Percentiles rank a stretch among this genome's conserved stretches.
Conservation (phyloP, 2,329 filamentous ascomycete genomes). For the Trichoderma atroviride region DNA sequence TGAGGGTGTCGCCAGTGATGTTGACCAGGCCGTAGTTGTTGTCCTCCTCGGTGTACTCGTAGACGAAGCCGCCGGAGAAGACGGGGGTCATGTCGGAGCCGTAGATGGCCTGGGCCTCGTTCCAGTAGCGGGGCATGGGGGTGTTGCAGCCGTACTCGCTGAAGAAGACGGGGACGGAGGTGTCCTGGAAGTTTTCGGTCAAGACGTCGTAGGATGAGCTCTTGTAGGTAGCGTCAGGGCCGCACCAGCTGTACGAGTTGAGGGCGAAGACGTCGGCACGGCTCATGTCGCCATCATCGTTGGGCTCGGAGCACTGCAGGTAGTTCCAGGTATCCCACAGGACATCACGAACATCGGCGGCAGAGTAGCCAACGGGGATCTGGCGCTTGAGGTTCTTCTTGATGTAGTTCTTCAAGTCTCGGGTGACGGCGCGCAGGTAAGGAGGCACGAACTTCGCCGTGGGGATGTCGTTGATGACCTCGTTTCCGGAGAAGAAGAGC, state of each 20-base stretch:
- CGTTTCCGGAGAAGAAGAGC: slow-evolving; percentile 78
- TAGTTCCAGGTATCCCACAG: slow-evolving; percentile 77
- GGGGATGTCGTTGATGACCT: slow-evolving; percentile 69
- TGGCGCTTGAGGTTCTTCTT: slow-evolving; percentile 66
- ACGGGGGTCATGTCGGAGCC: slow-evolving; percentile 66
- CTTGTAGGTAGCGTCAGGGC: slow-evolving; percentile 60
- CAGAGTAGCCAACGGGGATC: slow-evolving; percentile 80
- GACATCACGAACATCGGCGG: slow-evolving; percentile 74
- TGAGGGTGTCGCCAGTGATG: slow-evolving; percentile 60
- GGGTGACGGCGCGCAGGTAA: slow-evolving; percentile 75
- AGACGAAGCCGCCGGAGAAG: slow-evolving; percentile 77
- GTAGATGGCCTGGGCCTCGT: slow-evolving; percentile 75
- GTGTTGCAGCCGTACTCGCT: slow-evolving; percentile 81
- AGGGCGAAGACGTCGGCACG: slow-evolving; percentile 75
- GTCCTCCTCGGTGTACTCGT: slow-evolving; percentile 75
- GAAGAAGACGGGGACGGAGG: slow-evolving; percentile 77
- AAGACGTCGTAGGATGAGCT: slow-evolving; percentile 65
- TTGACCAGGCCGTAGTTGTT: slow-evolving; percentile 68
- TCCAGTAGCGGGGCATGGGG: slow-evolving; percentile 70
- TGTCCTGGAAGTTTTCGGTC: slow-evolving; percentile 65
- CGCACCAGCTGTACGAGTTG: slow-evolving; percentile 74
- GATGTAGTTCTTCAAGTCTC: slow-evolving; percentile 81
- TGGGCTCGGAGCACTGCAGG: slow-evolving; percentile 65
- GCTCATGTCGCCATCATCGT: slow-evolving; percentile 60
- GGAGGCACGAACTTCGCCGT: slow-evolving; percentile 65